A percentile compares a stretch with the other conserved stretches of the same genome.
Conservation (phyloP, 805 yeast genomes). For the Cyberlindnera euphorbiiphila region DNA sequence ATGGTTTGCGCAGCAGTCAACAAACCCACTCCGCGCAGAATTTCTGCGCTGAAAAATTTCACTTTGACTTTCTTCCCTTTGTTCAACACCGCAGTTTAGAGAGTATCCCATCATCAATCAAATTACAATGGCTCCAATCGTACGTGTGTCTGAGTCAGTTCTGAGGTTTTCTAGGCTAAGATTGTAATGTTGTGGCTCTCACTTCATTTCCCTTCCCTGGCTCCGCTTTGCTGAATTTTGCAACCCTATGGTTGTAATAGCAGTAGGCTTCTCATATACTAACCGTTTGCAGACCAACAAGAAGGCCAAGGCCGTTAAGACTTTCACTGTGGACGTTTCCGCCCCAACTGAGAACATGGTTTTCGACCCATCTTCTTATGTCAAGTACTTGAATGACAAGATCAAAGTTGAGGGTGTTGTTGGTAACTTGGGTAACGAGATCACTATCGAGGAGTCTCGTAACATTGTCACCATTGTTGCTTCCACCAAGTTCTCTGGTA, state of each 20-base stretch:
- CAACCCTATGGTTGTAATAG: conserved; percentile 32
- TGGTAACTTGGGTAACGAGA: conserved; percentile 95
- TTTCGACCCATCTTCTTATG: conserved; percentile 96
- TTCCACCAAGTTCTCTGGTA: conserved; percentile 96
- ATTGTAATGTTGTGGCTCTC: conserved; percentile 2
- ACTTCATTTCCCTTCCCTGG: conserved; percentile 5
- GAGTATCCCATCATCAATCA: background rate
- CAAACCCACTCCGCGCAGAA: background rate
- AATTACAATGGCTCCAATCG: conserved; percentile 83
- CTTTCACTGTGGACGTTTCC: conserved; percentile 92
- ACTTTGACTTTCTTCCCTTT: background rate
- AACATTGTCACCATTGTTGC: conserved; percentile 85
- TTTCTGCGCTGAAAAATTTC: conserved; percentile 1
- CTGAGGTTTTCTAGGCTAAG: conserved; percentile 3
- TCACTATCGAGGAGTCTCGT: conserved; percentile 86
- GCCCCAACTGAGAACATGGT: conserved; percentile 98
- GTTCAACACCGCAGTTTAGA: background rate
- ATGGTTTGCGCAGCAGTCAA: conserved; percentile 1
- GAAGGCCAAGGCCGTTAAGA: conserved; percentile 79
- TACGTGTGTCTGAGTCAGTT: conserved; percentile 44
- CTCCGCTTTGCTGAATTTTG: conserved; percentile 36
- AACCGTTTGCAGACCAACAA: conserved; percentile 58
- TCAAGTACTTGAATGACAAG: conserved; percentile 97
- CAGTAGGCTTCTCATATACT: conserved; percentile 66
- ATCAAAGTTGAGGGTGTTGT: conserved; percentile 96